Base-by-base conservation (phyloP, 495 filamentous ascomycete species). In the Hyaloscypha bicolor region DNA sequence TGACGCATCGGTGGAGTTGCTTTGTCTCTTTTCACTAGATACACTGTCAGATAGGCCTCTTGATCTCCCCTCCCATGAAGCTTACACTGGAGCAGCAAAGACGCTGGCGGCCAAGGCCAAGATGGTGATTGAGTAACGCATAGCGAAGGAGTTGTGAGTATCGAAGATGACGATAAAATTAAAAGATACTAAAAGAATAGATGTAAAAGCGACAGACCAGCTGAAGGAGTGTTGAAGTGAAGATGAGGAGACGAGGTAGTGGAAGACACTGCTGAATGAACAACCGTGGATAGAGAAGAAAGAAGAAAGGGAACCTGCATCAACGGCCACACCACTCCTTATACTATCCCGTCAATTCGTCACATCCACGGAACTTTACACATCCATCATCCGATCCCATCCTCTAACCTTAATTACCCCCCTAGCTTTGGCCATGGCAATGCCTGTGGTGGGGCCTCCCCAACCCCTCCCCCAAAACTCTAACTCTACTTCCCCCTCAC, bases 201-300 rank as follows among this genome's bases (percentile, higher is more conserved):
- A 45, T 2, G 29, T 45, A 48, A 45, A 60, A 31, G 59, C 37
- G 59, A 61, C 59, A 61, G 59, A 61, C 59, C 59, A 61, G 59
- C 59, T 61, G 59, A 48, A 61, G 35, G 32, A 59, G 51, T 25
- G 37, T 60, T 61, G 59, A 61, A 61, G 59, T 61, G 59, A 61
- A 61, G 21, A 33, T 61, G 59, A 21, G 32, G 11, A 33, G 35
- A 12, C 3, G 16, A 48, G 42, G 16, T 48, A 48, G 42, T 48
- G 16, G 53, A 29, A 31, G 8, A 56, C 35, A 61, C 59, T 61
- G 35, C n/a, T 42, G 48, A 61, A 48, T 42, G 59, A 61, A 35
- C 33, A 35, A 61, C 59, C 16, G 59, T 48, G 37, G 59, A 61
- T 61, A 31, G 16, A 48, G 59, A 61, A 30, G 37, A 33, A n/a